phyloP scores from a whole-genome alignment of 805 yeast genomes.

The Teunomyces cretensis region DNA sequence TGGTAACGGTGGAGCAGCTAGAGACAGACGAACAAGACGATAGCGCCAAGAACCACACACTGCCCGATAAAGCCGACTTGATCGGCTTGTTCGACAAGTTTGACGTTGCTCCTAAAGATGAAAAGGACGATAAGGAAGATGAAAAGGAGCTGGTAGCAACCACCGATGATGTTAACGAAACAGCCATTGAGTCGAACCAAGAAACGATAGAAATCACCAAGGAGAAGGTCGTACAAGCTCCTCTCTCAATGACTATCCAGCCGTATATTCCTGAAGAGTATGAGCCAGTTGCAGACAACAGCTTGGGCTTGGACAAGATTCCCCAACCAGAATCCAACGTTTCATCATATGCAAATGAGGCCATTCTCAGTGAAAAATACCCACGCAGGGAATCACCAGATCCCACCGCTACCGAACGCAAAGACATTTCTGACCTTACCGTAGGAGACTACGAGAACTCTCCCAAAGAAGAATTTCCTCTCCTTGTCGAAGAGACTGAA shows the following conservation, averaged over 20 bases:
- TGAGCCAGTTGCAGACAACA: background rate
- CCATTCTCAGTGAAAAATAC: conserved; percentile 1
- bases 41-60: background rate
- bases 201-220: conserved; percentile 1
- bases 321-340: background rate
- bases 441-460: conserved; percentile 12
- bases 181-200: background rate
- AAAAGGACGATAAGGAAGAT: conserved; percentile 3
- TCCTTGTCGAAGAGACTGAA: background rate
- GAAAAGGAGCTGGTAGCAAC: conserved; percentile 7
- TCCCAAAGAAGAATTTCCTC: conserved; percentile 19
- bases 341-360: background rate
- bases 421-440: conserved; percentile 13
- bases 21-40: background rate
- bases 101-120: conserved; percentile 18
- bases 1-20: conserved; percentile 17
- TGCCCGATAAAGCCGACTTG: conserved; percentile 14
- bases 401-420: background rate
- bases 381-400: background rate
- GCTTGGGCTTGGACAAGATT: background rate
- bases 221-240: conserved; percentile 1
- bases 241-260: background rate
- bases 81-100: conserved; percentile 37
- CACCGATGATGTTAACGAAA: conserved; percentile 2
- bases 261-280: conserved; percentile 3